phyloP scores from a whole-genome alignment of 257 asterid species.

The Anisodus tanguticus region DNA sequence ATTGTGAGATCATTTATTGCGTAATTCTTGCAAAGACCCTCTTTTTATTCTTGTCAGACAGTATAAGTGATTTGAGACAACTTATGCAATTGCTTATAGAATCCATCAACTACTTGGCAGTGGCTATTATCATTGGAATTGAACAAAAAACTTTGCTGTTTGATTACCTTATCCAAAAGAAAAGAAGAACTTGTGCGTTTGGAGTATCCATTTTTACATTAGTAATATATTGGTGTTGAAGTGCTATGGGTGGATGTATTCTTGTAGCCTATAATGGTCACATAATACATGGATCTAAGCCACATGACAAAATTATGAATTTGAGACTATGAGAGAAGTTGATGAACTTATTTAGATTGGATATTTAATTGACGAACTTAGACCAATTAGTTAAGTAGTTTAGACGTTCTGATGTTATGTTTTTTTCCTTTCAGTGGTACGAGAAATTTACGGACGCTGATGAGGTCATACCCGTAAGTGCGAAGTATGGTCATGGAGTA shows the following conservation, averaged over 20 bases:
- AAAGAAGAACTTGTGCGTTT: background rate
- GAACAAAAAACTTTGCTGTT: background rate
- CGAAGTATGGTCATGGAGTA: conserved; percentile 93
- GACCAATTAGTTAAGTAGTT: conserved; percentile 14
- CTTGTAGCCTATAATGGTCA: background rate
- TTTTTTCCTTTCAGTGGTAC: conserved; percentile 72
- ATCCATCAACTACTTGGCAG: conserved; percentile 7
- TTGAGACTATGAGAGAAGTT: background rate
- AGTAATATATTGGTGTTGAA: conserved; percentile 17
- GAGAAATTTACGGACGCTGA: conserved; percentile 88
- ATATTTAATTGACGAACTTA: background rate
- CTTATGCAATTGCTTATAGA: background rate
- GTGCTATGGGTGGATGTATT: background rate
- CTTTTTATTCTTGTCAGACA: conserved; percentile 6
- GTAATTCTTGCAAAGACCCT: background rate
- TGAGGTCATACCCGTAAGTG: conserved; percentile 99
- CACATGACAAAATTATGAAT: background rate
- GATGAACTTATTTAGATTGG: conserved; percentile 1
- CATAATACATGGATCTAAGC: background rate
- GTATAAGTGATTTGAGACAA: background rate
- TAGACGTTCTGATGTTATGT: background rate
- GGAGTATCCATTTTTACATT: background rate
- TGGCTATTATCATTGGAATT: background rate
- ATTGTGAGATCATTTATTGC: background rate
- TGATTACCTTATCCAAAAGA: conserved; percentile 10